Base-by-base conservation (phyloP, 495 filamentous ascomycete species). In the Tetracladium marchalianum region DNA sequence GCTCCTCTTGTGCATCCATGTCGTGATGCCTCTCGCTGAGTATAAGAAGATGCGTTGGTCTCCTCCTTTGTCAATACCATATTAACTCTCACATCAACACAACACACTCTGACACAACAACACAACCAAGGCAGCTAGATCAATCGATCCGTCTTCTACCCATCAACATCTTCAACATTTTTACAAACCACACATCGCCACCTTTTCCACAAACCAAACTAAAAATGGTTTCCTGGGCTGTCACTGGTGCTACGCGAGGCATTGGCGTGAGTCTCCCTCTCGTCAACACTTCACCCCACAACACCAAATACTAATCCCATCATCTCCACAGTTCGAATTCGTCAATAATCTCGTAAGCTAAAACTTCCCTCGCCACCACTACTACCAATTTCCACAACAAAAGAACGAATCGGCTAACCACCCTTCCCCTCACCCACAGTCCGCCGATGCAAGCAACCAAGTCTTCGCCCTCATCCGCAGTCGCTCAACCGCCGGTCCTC, bases 381-480 rank as follows among this genome's bases (percentile, higher is more conserved):
- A 24, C 27, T 24, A 27, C 18, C 5, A 41, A 41, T 42, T 10
- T 42, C 27, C 18, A n/a, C 18, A 42, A 24, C 31, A 31, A 42
- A 12, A 9, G 4, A 15, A 42, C 2, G 7, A 7, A 42, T 42
- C 15, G 13, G 11, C 22, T 24, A 42, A 24, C n/a, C 7, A 42
- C 13, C 24, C 16, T 42, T 24, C 22, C n/a, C n/a, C 24, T 42
- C 4, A 7, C 8, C 39, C 39, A 27, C 3, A 42, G 39, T 15
- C 62, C 2, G 41, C 42, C 11, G 22, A 35, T 5, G 11, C 51
- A 19, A 47, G 47, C 17, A 31, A 35, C 4, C 47, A 1, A 1
- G 46, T 62, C 24, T 53, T 57, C 18, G 46, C 57, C 11, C 41
- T 59, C 9, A 42, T 57, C 11, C 51, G 58, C 8, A 53, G 56